These are phyloP conservation scores for Gynostemma pentaphyllum DNA, from an alignment of 306 rosid genomes.

Conservation along the genomic window DNA sequence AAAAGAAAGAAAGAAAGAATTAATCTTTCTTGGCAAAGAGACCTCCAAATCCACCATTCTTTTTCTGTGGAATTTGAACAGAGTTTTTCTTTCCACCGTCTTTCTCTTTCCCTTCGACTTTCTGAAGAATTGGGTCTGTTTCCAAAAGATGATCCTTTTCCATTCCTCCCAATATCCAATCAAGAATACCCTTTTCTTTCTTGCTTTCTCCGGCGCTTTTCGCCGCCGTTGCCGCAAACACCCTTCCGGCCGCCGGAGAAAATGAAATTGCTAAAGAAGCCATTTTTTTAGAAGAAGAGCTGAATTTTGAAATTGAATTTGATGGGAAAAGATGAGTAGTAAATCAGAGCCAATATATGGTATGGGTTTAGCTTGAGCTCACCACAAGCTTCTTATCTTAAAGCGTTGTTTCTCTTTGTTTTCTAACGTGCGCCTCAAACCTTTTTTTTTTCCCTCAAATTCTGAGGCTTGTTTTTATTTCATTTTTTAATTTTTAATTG, in stretches of 20 bases:
- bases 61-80: constrained; percentile 45
- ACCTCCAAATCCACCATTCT: constrained; percentile 35
- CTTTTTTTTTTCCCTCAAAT: neutral
- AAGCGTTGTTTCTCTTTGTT: neutral
- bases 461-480: too few relatives aligned
- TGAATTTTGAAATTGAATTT: neutral
- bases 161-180: constrained; percentile 51
- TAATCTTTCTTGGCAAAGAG: constrained; percentile 47
- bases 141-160: constrained; percentile 41
- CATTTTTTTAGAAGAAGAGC: constrained; percentile 12
- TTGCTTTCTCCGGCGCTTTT: constrained; percentile 36
- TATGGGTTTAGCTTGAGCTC: neutral
- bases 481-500: too few relatives aligned
- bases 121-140: constrained; percentile 54
- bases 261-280: constrained; percentile 43
- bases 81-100: constrained; percentile 31
- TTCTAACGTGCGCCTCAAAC: neutral
- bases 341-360: neutral
- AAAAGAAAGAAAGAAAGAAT: neutral
- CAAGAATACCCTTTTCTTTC: constrained; percentile 39
- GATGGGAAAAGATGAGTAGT: neutral
- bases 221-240: constrained; percentile 38
- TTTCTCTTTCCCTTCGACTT: constrained; percentile 42
- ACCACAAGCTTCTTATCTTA: constrained; percentile 5
- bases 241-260: constrained; percentile 33